These are phyloP conservation scores for Echinochloa phyllopogon DNA, from an alignment of 176 grass and related monocot species.

Conservation along the genomic window DNA sequence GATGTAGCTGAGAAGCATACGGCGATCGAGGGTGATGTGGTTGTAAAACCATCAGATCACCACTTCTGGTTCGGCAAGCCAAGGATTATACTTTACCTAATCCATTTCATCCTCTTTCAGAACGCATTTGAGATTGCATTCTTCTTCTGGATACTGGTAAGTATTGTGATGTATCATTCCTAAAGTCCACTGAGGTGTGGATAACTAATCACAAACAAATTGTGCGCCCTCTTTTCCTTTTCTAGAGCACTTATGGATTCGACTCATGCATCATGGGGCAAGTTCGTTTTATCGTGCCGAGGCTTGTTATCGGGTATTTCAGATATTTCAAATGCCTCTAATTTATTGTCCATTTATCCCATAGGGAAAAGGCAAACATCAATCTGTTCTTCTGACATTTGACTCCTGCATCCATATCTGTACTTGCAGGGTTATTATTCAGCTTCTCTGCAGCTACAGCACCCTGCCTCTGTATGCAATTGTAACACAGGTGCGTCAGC, in stretches of 20 bases:
- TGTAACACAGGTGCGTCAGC: conserved; percentile 68
- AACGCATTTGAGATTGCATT: conserved; percentile 94
- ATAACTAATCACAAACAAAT: not conserved
- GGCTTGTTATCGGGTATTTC: conserved; percentile 90
- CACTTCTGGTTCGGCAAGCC: conserved; percentile 88
- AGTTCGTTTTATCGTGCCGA: conserved; percentile 77
- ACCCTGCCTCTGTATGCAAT: conserved; percentile 90
- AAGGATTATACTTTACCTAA: conserved; percentile 64
- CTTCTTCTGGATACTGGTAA: conserved; percentile 98
- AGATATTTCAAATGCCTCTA: conserved; percentile 45
- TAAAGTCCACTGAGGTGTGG: not conserved
- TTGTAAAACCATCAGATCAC: conserved; percentile 82
- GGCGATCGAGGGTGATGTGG: conserved; percentile 68
- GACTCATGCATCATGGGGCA: conserved; percentile 92
- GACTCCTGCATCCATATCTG: not conserved
- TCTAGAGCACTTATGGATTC: conserved; percentile 75
- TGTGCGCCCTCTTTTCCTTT: conserved; percentile 17
- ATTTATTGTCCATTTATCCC: not conserved
- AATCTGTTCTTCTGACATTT: not conserved
- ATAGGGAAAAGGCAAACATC: not conserved
- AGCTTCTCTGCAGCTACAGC: conserved; percentile 93
- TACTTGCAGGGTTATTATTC: conserved; percentile 64
- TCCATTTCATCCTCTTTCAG: conserved; percentile 97
- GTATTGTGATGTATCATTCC: not conserved
- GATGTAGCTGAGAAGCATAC: conserved; percentile 92